A percentile compares a stretch with the other conserved stretches of the same genome.
Conservation (phyloP, 352 stramenopile genomes). For the Thalassiosira exigua region DNA sequence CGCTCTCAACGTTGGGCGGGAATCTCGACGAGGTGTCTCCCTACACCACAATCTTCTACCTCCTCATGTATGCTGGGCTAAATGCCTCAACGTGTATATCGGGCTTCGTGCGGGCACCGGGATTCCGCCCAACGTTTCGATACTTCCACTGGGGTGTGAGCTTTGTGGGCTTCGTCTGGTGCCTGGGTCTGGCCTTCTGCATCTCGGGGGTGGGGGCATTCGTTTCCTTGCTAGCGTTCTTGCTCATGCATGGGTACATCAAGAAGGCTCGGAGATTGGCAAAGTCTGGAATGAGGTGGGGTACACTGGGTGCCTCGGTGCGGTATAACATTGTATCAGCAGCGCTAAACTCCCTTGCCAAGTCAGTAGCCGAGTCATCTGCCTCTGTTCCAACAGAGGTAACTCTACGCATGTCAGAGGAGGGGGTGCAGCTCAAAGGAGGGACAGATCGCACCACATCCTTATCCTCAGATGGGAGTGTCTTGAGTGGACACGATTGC, state of each 20-base stretch:
- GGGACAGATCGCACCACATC: too few relatives aligned
- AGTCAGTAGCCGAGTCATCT: conserved; percentile 20
- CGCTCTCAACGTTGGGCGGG: conserved; percentile 79
- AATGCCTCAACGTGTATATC: conserved; percentile 86
- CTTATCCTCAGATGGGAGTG: conserved; percentile 24
- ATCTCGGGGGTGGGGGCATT: conserved; percentile 34
- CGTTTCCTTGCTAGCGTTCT: conserved; percentile 28
- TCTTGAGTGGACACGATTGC: conserved; percentile 12
- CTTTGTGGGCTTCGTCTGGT: conserved; percentile 81
- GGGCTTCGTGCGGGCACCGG: conserved; percentile 72
- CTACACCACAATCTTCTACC: conserved; percentile 87
- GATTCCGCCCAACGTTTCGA: conserved; percentile 85
- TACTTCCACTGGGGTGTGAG: conserved; percentile 86
- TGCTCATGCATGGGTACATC: conserved; percentile 42
- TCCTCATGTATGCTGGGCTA: conserved; percentile 85
- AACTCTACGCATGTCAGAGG: conserved; percentile 33
- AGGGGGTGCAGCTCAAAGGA: conserved; percentile 9
- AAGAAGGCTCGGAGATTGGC: conserved; percentile 39
- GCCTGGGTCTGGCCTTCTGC: conserved; percentile 80
- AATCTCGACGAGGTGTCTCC: conserved; percentile 87
- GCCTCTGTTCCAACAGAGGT: conserved; percentile 27
- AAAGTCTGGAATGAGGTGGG: conserved; percentile 34
- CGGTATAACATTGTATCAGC: conserved; percentile 47
- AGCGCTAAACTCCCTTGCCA: conserved; percentile 42
- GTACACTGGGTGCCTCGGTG: conserved; percentile 38